These are phyloP conservation scores for Aspergillus sp. DNA, from an alignment of 2,329 filamentous ascomycete species.

Conservation along the genomic window DNA sequence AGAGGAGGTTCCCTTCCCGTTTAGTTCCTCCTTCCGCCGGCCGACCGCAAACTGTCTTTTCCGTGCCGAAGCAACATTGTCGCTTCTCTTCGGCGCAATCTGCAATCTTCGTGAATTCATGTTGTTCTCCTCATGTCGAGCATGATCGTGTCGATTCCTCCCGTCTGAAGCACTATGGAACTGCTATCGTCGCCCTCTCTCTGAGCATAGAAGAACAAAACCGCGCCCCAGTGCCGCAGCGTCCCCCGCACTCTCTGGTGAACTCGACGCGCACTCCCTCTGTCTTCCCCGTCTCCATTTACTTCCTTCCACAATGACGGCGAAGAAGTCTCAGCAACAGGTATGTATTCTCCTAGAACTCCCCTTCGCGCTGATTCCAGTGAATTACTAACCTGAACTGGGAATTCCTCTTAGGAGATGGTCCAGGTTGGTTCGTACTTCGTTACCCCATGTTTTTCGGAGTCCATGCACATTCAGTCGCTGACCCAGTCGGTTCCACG, in stretches of 20 bases:
- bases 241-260: slow-evolving; percentile 9
- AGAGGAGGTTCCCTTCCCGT: background rate
- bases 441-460: slow-evolving; percentile 14
- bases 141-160: background rate
- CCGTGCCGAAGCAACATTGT: slow-evolving; percentile 1
- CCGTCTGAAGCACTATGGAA: background rate
- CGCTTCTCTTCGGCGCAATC: background rate
- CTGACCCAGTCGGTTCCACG: slow-evolving; percentile 20
- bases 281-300: slow-evolving; percentile 1
- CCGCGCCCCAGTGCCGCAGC: background rate
- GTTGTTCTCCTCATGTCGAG: background rate
- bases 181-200: background rate
- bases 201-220: background rate
- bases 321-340: slow-evolving; percentile 64
- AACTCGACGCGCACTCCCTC: background rate
- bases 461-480: slow-evolving; percentile 8
- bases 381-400: background rate
- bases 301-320: slow-evolving; percentile 29
- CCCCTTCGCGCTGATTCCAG: background rate
- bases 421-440: slow-evolving; percentile 90
- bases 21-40: background rate
- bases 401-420: slow-evolving; percentile 71
- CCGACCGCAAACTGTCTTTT: background rate
- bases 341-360: slow-evolving; percentile 45
- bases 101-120: background rate